These are phyloP conservation scores for Hemerocallis citrina DNA, from an alignment of 106 monocot genomes.

Conservation along the genomic window DNA sequence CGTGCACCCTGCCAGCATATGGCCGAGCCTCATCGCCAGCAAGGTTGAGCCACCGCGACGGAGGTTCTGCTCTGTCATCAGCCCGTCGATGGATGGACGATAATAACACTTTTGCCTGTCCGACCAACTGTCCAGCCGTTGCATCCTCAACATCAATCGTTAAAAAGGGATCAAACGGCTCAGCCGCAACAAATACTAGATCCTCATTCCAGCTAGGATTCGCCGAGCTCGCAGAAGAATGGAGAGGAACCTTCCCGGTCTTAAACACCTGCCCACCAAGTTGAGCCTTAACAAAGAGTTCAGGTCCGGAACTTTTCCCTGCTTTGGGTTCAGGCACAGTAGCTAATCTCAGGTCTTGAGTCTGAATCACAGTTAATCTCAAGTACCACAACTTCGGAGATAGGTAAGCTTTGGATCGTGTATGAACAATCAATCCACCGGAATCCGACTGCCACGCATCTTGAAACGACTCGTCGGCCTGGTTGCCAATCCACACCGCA, in stretches of 20 bases:
- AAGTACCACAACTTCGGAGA: conserved; percentile 93
- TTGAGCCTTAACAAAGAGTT: conserved; percentile 69
- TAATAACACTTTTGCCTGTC: conserved; percentile 51
- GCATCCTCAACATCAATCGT: conserved; percentile 63
- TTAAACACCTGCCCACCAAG: conserved; percentile 70
- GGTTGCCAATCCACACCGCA: conserved; percentile 77
- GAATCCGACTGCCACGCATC: conserved; percentile 98
- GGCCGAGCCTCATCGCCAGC: conserved; percentile 40
- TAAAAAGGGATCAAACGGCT: conserved; percentile 84
- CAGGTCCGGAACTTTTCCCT: conserved; percentile 3
- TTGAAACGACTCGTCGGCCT: conserved; percentile 80
- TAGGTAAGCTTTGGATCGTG: conserved; percentile 83
- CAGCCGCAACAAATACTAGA: conserved; percentile 74
- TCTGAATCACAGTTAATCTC: conserved; percentile 71
- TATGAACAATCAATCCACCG: conserved; percentile 58
- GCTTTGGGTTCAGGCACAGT: conserved; percentile 23
- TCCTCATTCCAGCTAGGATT: conserved; percentile 85
- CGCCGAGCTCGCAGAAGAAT: conserved; percentile 28
- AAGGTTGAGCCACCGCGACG: conserved; percentile 81
- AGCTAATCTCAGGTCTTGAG: conserved; percentile 62
- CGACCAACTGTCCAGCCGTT: conserved; percentile 26
- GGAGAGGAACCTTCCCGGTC: conserved; percentile 34
- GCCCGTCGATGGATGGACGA: conserved; percentile 62
- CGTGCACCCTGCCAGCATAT: conserved; percentile 70
- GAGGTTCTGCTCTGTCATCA: conserved; percentile 67